Evolutionary conservation across 2,329 filamentous ascomycete species (phyloP), one percentile per base, ranked within the genome.

Genomic region (Colletotrichum nymphaeae): DNA sequence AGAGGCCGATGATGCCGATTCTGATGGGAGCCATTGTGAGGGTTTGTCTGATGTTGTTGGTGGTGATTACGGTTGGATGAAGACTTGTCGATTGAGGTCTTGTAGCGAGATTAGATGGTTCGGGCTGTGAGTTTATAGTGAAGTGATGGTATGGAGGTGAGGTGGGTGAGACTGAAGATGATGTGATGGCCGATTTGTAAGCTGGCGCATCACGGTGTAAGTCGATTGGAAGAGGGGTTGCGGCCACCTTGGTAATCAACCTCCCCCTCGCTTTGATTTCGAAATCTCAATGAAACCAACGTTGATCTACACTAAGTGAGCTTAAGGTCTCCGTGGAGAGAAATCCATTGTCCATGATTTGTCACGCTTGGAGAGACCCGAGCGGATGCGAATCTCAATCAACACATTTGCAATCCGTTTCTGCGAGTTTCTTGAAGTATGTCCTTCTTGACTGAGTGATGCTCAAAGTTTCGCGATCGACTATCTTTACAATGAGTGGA

Each of bases 1-100:
- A 91, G 69, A 92, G 88, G 52, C 90, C 90, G 72, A 91, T 84
- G 24, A 92, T 82, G 49, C 86, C 90, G n/a, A 88, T 80, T 66
- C 88, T 86, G 73, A 91, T 89, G 12, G 85, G 71, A 53, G 71
- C 68, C 71, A 73, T 73, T 24, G 6, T 63, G 5, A 16, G 8
- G n/a, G 19, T 9, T 5, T 4, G n/a, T 3, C 8, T 26, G 26
- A 26, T 26, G 14, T 8, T 64, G 8, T 19, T 35, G 42, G 19
- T 11, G 6, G 28, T 4, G 28, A 12, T 2, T 5, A 16, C 6
- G 37, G 37, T 42, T 22, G 5, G 16, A 28, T 46, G 6, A 3
- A 5, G 16, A 28, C 22, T 4, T 22, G 5, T 3, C 24, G 32
- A 46, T 24, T 4, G 14, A 2, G 26, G 9, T 12, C 32, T 35